Evolutionary conservation across 495 filamentous ascomycete genomes (phyloP).

Genomic region (Aspergillus asperescens): DNA sequence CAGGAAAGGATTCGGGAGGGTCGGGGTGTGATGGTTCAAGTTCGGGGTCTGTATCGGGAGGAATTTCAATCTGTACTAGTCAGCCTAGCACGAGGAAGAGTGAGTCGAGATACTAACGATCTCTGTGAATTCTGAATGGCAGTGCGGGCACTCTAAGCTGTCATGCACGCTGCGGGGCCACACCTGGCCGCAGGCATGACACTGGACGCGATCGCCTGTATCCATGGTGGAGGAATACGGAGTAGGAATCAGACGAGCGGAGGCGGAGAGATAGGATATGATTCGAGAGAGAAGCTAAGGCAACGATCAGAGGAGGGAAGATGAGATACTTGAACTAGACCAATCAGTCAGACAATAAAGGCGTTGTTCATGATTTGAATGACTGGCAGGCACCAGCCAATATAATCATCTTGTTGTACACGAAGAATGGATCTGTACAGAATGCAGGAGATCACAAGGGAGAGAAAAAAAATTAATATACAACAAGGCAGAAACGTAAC

Average conservation of each 20-base stretch:
- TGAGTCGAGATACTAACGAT: conserved; percentile 48
- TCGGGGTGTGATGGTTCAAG: conserved; percentile 13
- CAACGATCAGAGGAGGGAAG: neutral
- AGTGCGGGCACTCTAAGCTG: conserved; percentile 65
- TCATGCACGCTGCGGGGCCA: conserved; percentile 67
- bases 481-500: neutral
- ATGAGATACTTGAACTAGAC: neutral
- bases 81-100: conserved; percentile 27
- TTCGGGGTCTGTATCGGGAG: conserved; percentile 25
- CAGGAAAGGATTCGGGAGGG: conserved; percentile 15
- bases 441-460: neutral
- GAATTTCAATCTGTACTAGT: conserved; percentile 39
- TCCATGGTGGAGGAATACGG: conserved; percentile 23
- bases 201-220: conserved; percentile 64
- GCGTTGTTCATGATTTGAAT: conserved; percentile 3
- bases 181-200: conserved; percentile 72
- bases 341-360: conserved; percentile 9
- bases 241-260: neutral
- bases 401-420: conserved; percentile 7
- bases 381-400: conserved; percentile 7
- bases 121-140: conserved; percentile 72
- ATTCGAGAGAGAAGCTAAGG: neutral
- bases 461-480: neutral
- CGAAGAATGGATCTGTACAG: neutral
- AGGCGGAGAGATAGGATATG: neutral